Evolutionary conservation across 179 eudicot species (phyloP), one percentile per base, ranked within the genome.

Genomic region (Carnegiea gigantea): DNA sequence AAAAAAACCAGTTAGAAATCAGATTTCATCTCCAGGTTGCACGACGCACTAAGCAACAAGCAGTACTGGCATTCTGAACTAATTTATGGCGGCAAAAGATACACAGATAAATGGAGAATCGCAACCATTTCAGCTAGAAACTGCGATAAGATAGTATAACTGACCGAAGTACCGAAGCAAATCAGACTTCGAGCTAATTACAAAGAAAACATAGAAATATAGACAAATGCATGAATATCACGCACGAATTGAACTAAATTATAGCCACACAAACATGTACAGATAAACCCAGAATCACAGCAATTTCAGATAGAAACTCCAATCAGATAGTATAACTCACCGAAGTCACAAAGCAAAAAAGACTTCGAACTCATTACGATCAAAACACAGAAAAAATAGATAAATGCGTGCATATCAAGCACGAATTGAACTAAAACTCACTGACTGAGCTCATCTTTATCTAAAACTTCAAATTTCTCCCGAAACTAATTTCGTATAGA

Each of bases 401-500:
- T 40, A 40, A 77, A 60, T 14, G 51, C 74, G 24, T 17, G 48
- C 30, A 75, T 57, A 5, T 6, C 46, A 67, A 2, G 68, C 40
- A 57, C 1, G 10, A 82, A 78, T 54, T 24, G 24, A 4, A 23
- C 36, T 11, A 0, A 23, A 78, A 85, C 97, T 87, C 44, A 40
- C 44, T 40, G 64, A 93, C 98, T 92, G 24, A 82, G 78, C 67
- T 96, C 98, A 46, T 89, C 92, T 79, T 91, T 92, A 71, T 91
- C 94, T 2, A 91, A 30, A 62, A 95, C 90, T 46, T 92, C 95
- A 48, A 95, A 89, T 77, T 3, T 40, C 44, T 40, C 9, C 44
- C 44, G 8, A 40, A 40, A 40, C 44, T 40, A 40, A 40, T 40
- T 40, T 5, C 44, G 7, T 5, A 2, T 2, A 33, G 0, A 40